Evolutionary conservation across 2,329 filamentous ascomycete species (phyloP).

Genomic region (Beauveria scarabaeidicola): DNA sequence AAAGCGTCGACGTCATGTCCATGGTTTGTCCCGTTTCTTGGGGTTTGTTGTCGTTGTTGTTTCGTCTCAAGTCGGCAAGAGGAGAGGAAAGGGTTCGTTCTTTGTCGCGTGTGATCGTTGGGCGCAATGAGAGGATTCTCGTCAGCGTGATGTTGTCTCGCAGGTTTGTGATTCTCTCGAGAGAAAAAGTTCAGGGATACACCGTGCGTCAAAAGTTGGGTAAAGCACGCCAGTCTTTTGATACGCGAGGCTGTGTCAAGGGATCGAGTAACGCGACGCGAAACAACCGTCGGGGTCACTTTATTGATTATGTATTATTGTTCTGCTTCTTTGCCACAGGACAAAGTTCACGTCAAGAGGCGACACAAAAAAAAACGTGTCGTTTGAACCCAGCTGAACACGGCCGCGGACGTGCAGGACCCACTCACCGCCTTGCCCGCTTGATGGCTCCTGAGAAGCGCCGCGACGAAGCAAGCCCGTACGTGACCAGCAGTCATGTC

Average conservation of each 20-base stretch:
- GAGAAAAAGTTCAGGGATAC: not conserved
- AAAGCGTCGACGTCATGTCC: conserved; percentile 22
- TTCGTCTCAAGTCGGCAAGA: not conserved
- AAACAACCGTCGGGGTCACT: too few relatives aligned
- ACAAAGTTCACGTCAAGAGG: not conserved
- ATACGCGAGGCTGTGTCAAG: not conserved
- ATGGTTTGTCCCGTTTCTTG: conserved; percentile 16
- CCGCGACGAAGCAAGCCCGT: too few relatives aligned
- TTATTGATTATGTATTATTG: too few relatives aligned
- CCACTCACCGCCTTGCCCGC: too few relatives aligned
- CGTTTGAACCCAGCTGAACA: not conserved
- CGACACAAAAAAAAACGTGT: not conserved
- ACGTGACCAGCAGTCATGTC: too few relatives aligned
- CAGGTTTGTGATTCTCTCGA: too few relatives aligned
- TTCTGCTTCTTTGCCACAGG: too few relatives aligned
- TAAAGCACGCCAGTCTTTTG: not conserved
- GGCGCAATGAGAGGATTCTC: too few relatives aligned
- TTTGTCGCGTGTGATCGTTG: not conserved
- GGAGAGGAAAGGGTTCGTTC: not conserved
- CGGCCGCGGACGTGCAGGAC: not conserved
- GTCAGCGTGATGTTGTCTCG: too few relatives aligned
- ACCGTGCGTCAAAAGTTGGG: not conserved
- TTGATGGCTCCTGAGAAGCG: too few relatives aligned
- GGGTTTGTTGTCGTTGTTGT: not conserved
- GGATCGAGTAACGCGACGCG: too few relatives aligned